phyloP scores from a whole-genome alignment of 139 green algal genomes.

The Chlorella ohadii region DNA sequence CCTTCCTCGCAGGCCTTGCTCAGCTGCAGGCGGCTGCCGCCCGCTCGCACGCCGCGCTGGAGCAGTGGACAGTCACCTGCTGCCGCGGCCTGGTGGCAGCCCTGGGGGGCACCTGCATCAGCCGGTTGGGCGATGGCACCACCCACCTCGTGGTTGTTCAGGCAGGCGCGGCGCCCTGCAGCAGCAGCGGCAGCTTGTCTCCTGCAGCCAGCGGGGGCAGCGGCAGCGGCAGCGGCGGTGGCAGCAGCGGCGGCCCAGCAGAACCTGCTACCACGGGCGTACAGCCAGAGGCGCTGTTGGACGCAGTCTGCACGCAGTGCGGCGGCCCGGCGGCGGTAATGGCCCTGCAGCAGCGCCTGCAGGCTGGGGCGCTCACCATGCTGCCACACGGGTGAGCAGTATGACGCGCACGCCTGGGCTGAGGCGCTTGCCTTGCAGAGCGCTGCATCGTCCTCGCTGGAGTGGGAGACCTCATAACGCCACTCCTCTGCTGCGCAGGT shows the following conservation, averaged over 20 bases:
- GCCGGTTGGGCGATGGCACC: background rate
- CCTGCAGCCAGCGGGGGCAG: background rate
- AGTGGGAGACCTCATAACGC: too few species aligned
- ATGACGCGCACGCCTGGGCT: too few species aligned
- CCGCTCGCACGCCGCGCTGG: background rate
- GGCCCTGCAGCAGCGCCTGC: background rate
- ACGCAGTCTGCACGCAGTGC: background rate
- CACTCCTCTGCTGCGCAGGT: too few species aligned
- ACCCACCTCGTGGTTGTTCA: conserved; percentile 1
- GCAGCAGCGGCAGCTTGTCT: background rate
- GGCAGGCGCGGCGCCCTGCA: too few species aligned
- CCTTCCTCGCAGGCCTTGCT: background rate
- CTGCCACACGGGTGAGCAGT: background rate
- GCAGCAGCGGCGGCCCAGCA: background rate
- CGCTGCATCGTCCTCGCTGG: too few species aligned
- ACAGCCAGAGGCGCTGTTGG: background rate
- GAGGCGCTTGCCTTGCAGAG: too few species aligned
- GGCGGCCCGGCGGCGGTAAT: background rate
- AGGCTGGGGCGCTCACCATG: background rate
- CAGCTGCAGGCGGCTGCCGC: background rate
- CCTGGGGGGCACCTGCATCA: background rate
- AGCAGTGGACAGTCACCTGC: background rate
- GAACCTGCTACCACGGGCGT: background rate
- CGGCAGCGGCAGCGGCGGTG: background rate
- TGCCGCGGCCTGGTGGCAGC: background rate